phyloP scores from a whole-genome alignment of 2,329 filamentous ascomycete genomes.

The Penicillium sp. region DNA sequence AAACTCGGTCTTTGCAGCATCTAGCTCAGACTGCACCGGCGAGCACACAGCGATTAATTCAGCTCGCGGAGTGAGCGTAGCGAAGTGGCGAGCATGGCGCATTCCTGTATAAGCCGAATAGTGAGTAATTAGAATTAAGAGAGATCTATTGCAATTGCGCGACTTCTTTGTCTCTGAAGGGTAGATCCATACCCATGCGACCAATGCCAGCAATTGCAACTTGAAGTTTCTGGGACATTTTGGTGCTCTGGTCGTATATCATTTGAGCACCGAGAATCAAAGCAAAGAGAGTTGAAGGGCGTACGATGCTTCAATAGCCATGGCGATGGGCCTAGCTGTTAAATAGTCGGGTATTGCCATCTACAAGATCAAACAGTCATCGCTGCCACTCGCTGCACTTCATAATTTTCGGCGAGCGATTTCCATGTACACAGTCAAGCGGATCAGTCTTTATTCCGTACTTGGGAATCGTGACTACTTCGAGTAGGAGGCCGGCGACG shows the following conservation, averaged over 20 bases:
- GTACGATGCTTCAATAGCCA: background rate
- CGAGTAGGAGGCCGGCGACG: conserved; percentile 14
- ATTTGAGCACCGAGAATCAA: background rate
- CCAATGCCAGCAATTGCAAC: conserved; percentile 27
- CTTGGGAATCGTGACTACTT: background rate
- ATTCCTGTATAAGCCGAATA: conserved; percentile 33
- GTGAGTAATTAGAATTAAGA: background rate
- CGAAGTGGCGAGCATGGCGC: conserved; percentile 52
- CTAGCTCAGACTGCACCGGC: conserved; percentile 47
- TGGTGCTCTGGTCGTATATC: background rate
- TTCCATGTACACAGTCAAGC: background rate
- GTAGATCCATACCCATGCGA: conserved; percentile 24
- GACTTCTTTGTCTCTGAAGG: background rate
- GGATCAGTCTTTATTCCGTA: background rate
- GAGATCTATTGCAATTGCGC: background rate
- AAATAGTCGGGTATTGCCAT: background rate
- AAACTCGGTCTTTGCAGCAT: conserved; percentile 53
- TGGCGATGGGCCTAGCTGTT: background rate
- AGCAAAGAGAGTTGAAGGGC: background rate
- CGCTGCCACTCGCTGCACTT: background rate
- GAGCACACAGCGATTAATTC: conserved; percentile 53
- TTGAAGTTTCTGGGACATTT: conserved; percentile 24
- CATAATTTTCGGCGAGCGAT: background rate
- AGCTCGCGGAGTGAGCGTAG: conserved; percentile 51
- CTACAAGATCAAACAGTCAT: background rate